Evolutionary conservation across 129 eudicot genomes (phyloP).

Genomic region (Erigeron canadensis): DNA sequence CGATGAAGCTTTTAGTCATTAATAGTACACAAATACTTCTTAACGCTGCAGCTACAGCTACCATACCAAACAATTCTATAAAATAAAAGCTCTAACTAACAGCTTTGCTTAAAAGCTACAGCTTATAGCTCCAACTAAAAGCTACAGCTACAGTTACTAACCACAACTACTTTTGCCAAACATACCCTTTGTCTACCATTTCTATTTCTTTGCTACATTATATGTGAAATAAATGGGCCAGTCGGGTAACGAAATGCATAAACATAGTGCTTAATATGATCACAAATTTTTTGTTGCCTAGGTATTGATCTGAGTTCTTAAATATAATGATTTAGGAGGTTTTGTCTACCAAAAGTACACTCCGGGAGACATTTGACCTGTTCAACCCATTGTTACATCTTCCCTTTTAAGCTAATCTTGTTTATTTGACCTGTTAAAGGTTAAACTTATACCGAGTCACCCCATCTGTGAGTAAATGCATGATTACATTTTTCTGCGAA

Average conservation of each 20-base stretch:
- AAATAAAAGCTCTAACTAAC: no score
- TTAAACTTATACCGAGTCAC: background rate
- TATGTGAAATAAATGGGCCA: background rate
- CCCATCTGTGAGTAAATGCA: background rate
- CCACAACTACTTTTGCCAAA: no score
- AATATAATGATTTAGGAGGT: background rate
- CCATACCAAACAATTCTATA: no score
- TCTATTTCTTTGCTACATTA: background rate
- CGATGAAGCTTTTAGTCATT: no score
- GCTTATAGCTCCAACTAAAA: no score
- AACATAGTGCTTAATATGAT: background rate
- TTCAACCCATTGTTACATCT: background rate
- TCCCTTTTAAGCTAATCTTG: background rate
- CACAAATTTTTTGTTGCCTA: background rate
- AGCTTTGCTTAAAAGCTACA: no score
- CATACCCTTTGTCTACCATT: background rate
- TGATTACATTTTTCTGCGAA: background rate
- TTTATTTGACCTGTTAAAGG: background rate
- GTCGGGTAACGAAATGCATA: background rate
- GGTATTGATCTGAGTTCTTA: background rate
- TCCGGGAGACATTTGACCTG: background rate
- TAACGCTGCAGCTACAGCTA: no score
- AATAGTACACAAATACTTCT: no score
- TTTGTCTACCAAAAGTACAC: background rate
- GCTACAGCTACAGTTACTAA: no score